Evolutionary conservation across 495 filamentous ascomycete species (phyloP).

Genomic region (Xylaria curta): DNA sequence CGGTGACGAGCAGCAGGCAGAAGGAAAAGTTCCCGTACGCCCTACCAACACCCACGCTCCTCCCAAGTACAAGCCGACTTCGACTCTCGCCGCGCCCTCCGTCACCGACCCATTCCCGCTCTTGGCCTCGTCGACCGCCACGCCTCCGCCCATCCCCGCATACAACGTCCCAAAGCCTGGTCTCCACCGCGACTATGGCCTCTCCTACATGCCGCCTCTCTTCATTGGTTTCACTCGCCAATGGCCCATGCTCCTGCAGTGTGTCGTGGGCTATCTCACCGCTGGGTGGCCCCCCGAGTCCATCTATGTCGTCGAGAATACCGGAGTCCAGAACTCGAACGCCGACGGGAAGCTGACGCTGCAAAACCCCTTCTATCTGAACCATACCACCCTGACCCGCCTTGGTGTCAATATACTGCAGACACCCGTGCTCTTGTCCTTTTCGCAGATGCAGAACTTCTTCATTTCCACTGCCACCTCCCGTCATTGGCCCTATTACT

Average conservation of each 20-base stretch:
- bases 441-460: slow-evolving; percentile 64
- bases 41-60: slow-evolving; percentile 40
- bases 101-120: slow-evolving; percentile 39
- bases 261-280: slow-evolving; percentile 56
- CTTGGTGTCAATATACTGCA: slow-evolving; percentile 57
- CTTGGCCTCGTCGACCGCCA: slow-evolving; percentile 31
- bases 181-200: slow-evolving; percentile 41
- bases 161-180: slow-evolving; percentile 43
- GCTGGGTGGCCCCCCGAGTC: slow-evolving; percentile 61
- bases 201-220: slow-evolving; percentile 51
- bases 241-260: slow-evolving; percentile 58
- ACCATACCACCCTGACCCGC: slow-evolving; percentile 50
- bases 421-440: slow-evolving; percentile 60
- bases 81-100: slow-evolving; percentile 30
- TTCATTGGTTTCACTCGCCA: slow-evolving; percentile 63
- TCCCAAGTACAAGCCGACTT: slow-evolving; percentile 44
- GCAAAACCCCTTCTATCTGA: slow-evolving; percentile 62
- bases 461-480: slow-evolving; percentile 52
- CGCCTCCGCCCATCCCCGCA: slow-evolving; percentile 41
- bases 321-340: slow-evolving; percentile 60
- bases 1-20: background rate
- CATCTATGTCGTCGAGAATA: slow-evolving; percentile 64
- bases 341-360: slow-evolving; percentile 50
- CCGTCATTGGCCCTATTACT: slow-evolving; percentile 60
- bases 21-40: slow-evolving; percentile 20